Evolutionary conservation across 805 yeast genomes (phyloP).

Genomic region (Lipomyces lipofer): DNA sequence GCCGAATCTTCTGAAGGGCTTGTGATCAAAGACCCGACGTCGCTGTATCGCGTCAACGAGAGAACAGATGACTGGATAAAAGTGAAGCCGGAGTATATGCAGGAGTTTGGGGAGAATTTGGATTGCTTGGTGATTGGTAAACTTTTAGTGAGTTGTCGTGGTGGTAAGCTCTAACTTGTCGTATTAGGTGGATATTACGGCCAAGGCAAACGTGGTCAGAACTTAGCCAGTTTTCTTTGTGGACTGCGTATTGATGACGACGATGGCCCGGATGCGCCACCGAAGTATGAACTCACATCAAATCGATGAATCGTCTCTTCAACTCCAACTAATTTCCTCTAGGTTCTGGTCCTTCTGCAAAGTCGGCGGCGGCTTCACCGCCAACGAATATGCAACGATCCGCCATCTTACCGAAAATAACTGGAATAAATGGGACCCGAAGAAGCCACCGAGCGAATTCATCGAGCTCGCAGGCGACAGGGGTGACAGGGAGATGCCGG

Average conservation of each 20-base stretch:
- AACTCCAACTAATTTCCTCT: conserved; percentile 1
- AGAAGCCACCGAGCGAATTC: conserved; percentile 44
- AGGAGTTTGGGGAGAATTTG: conserved; percentile 80
- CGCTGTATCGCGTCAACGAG: conserved; percentile 61
- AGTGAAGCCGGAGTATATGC: conserved; percentile 86
- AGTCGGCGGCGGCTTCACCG: conserved; percentile 81
- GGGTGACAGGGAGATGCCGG: conserved; percentile 49
- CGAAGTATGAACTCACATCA: conserved; percentile 4
- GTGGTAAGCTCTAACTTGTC: too few species aligned
- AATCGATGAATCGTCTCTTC: too few species aligned
- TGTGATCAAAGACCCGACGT: conserved; percentile 63
- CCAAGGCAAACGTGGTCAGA: conserved; percentile 49
- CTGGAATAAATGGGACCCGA: conserved; percentile 53
- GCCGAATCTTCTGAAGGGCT: conserved; percentile 70
- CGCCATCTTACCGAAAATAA: conserved; percentile 56
- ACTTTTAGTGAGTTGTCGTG: not conserved
- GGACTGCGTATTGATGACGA: conserved; percentile 57
- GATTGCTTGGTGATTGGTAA: conserved; percentile 76
- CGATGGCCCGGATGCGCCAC: conserved; percentile 30
- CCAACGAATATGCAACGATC: conserved; percentile 60
- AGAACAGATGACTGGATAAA: conserved; percentile 76
- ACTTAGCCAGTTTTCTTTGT: conserved; percentile 61
- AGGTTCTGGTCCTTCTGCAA: conserved; percentile 67
- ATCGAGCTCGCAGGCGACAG: conserved; percentile 32
- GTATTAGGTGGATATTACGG: conserved; percentile 54